Evolutionary conservation across 2,329 filamentous ascomycete genomes (phyloP).

Genomic region (Colletotrichum neosansevieriae): DNA sequence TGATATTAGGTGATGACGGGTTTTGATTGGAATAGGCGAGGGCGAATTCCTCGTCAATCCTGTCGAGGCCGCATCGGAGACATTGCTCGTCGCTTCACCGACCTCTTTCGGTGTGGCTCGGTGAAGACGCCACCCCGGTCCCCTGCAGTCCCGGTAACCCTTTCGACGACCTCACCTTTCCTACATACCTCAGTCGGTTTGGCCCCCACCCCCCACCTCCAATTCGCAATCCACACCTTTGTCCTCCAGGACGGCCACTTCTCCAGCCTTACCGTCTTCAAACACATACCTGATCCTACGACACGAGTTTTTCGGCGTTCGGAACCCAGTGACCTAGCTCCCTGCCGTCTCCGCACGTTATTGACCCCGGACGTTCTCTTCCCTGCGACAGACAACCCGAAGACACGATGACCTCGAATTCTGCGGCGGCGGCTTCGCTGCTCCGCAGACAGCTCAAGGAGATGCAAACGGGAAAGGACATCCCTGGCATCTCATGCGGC

Average conservation of each 20-base stretch:
- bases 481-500: conserved; percentile 94
- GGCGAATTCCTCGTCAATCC: neutral
- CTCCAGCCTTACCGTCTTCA: too few species aligned
- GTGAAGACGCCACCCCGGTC: conserved; percentile 15
- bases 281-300: too few species aligned
- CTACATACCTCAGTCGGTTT: conserved; percentile 4
- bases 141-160: conserved; percentile 31
- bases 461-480: conserved; percentile 91
- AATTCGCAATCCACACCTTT: neutral
- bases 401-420: conserved; percentile 54
- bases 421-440: conserved; percentile 75
- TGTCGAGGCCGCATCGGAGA: neutral
- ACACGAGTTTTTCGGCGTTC: too few species aligned
- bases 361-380: neutral
- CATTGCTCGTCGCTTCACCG: neutral
- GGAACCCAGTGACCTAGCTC: too few species aligned
- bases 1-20: neutral
- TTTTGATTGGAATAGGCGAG: neutral
- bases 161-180: conserved; percentile 21
- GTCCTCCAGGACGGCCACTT: neutral
- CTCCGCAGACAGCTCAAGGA: conserved; percentile 90
- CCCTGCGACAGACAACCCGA: neutral
- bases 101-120: conserved; percentile 7
- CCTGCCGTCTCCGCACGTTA: too few species aligned
- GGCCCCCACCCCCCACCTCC: conserved; percentile 15